phyloP scores from a whole-genome alignment of 202 grass and related monocot genomes.

The Dendrocalamus latiflorus region DNA sequence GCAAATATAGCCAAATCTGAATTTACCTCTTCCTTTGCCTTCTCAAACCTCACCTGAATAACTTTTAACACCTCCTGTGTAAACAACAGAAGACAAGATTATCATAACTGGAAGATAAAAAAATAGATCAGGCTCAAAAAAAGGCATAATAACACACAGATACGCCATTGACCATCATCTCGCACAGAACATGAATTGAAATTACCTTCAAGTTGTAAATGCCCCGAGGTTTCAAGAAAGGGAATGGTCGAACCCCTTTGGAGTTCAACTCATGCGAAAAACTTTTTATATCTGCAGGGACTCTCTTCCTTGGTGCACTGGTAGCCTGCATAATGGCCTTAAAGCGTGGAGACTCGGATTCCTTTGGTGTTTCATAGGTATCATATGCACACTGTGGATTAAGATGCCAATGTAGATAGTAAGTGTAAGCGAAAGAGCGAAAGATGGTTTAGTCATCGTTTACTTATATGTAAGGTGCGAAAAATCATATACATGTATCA shows the following conservation, averaged over 20 bases:
- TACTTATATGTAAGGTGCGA: conserved; percentile 28
- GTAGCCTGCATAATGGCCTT: conserved; percentile 99
- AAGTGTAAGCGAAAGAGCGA: conserved; percentile 9
- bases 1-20: conserved; percentile 95
- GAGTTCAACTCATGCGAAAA: conserved; percentile 98
- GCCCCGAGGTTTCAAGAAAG: conserved; percentile 91
- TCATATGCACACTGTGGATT: conserved; percentile 71
- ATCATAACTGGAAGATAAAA: conserved; percentile 8
- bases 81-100: conserved; percentile 23
- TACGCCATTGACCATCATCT: conserved; percentile 1
- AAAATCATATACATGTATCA: conserved; percentile 28
- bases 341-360: conserved; percentile 98
- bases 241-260: conserved; percentile 95
- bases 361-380: conserved; percentile 95
- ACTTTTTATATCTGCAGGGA: conserved; percentile 89
- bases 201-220: conserved; percentile 93
- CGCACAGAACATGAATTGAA: background rate
- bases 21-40: conserved; percentile 98
- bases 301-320: conserved; percentile 93
- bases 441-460: background rate
- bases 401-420: conserved; percentile 28
- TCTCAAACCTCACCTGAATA: conserved; percentile 96
- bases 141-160: background rate
- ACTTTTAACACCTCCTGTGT: conserved; percentile 92
- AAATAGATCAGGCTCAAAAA: conserved; percentile 8